Conservation (phyloP, 2,329 filamentous ascomycete genomes). For the Exophiala calicioides region DNA sequence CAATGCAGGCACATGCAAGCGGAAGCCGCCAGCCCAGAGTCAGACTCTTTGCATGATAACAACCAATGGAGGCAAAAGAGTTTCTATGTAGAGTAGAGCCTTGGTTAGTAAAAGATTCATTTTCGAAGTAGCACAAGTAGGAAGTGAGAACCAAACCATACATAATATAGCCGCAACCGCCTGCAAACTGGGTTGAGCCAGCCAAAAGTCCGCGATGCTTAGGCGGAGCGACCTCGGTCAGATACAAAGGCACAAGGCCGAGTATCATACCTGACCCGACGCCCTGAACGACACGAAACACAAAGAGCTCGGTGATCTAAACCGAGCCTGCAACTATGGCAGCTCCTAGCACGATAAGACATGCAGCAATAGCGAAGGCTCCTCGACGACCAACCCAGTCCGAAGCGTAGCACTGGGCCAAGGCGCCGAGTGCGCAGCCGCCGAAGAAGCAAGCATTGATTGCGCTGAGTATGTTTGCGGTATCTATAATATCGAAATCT, state of each 20-base stretch:
- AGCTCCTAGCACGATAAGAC: slow-evolving; percentile 36
- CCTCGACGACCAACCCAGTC: slow-evolving; percentile 41
- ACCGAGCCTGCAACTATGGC: slow-evolving; percentile 40
- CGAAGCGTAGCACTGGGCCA: slow-evolving; percentile 41
- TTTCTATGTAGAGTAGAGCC: not conserved
- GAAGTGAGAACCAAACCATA: too few species aligned
- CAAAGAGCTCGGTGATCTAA: slow-evolving; percentile 17
- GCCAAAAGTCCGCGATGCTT: slow-evolving; percentile 42
- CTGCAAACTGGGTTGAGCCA: slow-evolving; percentile 5
- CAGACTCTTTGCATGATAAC: slow-evolving; percentile 12
- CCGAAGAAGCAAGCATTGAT: slow-evolving; percentile 48
- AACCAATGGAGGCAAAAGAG: too few species aligned
- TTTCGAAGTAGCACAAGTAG: not conserved
- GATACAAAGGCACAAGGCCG: slow-evolving; percentile 45
- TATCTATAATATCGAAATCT: too few species aligned
- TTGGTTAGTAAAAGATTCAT: not conserved
- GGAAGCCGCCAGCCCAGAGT: too few species aligned
- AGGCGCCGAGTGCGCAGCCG: slow-evolving; percentile 39
- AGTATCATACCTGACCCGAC: slow-evolving; percentile 47
- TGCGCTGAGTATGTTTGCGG: slow-evolving; percentile 34
- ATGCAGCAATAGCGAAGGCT: slow-evolving; percentile 39
- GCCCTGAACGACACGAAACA: slow-evolving; percentile 36
- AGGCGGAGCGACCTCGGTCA: slow-evolving; percentile 46
- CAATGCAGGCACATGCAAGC: too few species aligned
- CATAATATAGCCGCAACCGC: slow-evolving; percentile 15